These are phyloP conservation scores for Chlamydomonas sp. DNA, from an alignment of 139 green algal genomes.

Conservation along the genomic window DNA sequence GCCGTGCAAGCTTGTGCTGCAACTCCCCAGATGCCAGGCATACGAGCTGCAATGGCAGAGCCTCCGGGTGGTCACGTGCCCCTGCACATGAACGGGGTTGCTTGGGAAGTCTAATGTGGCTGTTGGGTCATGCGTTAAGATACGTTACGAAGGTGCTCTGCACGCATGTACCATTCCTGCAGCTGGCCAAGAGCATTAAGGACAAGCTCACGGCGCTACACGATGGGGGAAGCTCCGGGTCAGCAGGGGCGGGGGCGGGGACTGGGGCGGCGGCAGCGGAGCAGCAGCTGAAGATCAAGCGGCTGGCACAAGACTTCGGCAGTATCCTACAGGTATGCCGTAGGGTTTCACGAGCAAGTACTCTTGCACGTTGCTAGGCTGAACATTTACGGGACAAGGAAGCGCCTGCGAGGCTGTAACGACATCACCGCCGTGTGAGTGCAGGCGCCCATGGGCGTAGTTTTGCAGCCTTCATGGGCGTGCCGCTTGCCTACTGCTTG, in stretches of 20 bases:
- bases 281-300: conserved; percentile 36
- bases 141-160: not conserved
- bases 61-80: no score
- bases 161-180: not conserved
- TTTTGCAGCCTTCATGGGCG: no score
- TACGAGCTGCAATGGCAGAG: no score
- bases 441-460: no score
- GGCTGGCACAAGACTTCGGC: conserved; percentile 70
- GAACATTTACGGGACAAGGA: not conserved
- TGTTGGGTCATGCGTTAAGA: no score
- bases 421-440: no score
- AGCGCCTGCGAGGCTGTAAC: no score
- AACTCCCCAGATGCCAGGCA: no score
- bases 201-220: conserved; percentile 43
- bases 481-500: not conserved
- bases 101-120: no score
- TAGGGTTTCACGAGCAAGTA: not conserved
- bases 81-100: no score
- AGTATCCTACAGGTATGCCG: conserved; percentile 50
- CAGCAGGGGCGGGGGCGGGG: conserved; percentile 13
- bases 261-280: conserved; percentile 28
- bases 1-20: no score
- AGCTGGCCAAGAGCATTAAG: conserved; percentile 60
- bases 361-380: not conserved
- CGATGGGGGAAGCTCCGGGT: not conserved